A percentile compares a stretch with the other conserved stretches of the same genome.
Evolutionary conservation across 2,329 filamentous ascomycete genomes (phyloP).

Genomic region (Penicillium digitatum): DNA sequence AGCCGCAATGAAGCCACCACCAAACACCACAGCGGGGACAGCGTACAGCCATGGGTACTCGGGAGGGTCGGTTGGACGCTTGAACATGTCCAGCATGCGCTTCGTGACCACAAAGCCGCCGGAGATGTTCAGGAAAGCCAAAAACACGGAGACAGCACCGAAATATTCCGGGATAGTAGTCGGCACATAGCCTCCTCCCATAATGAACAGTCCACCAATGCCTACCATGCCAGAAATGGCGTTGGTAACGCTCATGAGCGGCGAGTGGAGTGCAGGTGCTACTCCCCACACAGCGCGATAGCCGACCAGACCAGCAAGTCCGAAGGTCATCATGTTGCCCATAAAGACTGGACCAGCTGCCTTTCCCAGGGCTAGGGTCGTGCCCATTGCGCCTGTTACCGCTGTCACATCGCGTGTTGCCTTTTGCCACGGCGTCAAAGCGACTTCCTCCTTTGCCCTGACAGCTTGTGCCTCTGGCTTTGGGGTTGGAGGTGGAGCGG

Average conservation of each 20-base stretch:
- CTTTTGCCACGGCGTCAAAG: constrained; percentile 77
- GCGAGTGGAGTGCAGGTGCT: constrained; percentile 75
- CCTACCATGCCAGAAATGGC: constrained; percentile 91
- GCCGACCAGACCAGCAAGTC: constrained; percentile 76
- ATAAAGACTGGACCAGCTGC: constrained; percentile 80
- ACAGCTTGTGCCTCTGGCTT: constrained; percentile 51
- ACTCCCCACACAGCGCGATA: constrained; percentile 90
- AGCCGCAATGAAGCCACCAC: constrained; percentile 74
- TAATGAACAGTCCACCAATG: constrained; percentile 80
- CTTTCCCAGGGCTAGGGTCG: constrained; percentile 72
- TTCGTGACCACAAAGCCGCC: constrained; percentile 91
- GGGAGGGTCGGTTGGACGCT: constrained; percentile 75
- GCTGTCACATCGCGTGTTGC: constrained; percentile 69
- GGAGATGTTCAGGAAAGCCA: constrained; percentile 84
- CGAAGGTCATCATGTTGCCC: constrained; percentile 81
- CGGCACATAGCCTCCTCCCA: constrained; percentile 75
- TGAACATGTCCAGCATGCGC: constrained; percentile 91
- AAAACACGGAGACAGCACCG: constrained; percentile 72
- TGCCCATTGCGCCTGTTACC: constrained; percentile 73
- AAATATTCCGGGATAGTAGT: constrained; percentile 74
- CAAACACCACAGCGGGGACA: constrained; percentile 70
- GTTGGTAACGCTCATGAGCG: constrained; percentile 89
- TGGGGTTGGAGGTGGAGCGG: constrained; percentile 54
- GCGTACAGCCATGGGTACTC: constrained; percentile 88
- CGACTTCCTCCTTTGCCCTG: constrained; percentile 53